Evolutionary conservation across 495 filamentous ascomycete species (phyloP).

Genomic region (Alectoria sarmentosa): DNA sequence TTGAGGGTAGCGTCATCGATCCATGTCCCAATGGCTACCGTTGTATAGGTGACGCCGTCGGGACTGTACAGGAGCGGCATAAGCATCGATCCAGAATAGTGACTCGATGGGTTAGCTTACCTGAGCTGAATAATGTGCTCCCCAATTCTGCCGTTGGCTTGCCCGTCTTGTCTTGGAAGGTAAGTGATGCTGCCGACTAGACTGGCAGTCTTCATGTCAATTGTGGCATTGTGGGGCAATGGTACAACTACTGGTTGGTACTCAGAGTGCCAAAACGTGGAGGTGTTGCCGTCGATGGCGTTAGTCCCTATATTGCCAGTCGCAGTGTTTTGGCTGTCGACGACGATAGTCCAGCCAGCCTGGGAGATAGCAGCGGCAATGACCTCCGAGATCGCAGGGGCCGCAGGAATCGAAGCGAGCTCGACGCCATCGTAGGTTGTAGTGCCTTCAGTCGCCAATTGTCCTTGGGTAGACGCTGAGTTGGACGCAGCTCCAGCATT

Average conservation of each 20-base stretch:
- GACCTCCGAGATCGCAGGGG: constrained; percentile 7
- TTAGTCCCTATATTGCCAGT: constrained; percentile 11
- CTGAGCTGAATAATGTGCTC: constrained; percentile 16
- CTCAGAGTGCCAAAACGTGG: constrained; percentile 22
- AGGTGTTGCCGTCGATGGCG: constrained; percentile 20
- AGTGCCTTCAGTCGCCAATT: constrained; percentile 9
- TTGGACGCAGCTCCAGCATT: constrained; percentile 16
- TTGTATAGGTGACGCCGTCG: constrained; percentile 33
- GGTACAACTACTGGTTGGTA: constrained; percentile 4
- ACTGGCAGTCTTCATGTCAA: constrained; percentile 18
- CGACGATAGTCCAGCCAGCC: constrained; percentile 24
- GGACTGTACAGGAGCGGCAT: constrained; percentile 25
- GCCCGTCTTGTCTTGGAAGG: constrained; percentile 25
- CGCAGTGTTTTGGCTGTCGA: constrained; percentile 17
- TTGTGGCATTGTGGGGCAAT: constrained; percentile 19
- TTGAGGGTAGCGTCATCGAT: constrained; percentile 35
- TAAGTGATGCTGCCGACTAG: constrained; percentile 19
- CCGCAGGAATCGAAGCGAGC: constrained; percentile 6
- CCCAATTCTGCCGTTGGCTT: constrained; percentile 21
- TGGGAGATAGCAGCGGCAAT: constrained; percentile 11
- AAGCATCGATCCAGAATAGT: not conserved
- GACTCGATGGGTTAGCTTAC: not conserved
- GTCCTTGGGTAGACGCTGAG: not conserved
- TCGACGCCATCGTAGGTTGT: constrained; percentile 10
- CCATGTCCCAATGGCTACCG: constrained; percentile 41